phyloP scores from a whole-genome alignment of 768 basidiomycete genomes.

The Amanita subjunquillea region DNA sequence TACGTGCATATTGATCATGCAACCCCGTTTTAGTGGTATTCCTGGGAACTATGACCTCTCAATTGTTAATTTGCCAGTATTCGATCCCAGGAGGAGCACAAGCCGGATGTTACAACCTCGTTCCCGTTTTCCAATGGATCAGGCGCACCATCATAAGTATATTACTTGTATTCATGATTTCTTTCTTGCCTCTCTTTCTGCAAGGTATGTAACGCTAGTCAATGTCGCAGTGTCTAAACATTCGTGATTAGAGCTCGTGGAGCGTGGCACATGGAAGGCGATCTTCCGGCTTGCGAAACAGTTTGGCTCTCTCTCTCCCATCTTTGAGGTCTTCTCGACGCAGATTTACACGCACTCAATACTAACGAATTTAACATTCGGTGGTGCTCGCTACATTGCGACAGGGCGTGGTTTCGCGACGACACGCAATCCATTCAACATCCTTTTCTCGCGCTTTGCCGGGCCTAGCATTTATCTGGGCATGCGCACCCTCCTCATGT shows the following conservation, averaged over 20 bases:
- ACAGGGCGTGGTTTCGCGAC: conserved; percentile 99
- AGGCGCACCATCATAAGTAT: conserved; percentile 94
- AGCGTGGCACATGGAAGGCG: conserved; percentile 89
- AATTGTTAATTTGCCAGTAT: conserved; percentile 74
- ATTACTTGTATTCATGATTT: conserved; percentile 97
- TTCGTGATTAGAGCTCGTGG: conserved; percentile 65
- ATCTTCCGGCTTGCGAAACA: conserved; percentile 89
- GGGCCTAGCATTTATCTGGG: conserved; percentile 98
- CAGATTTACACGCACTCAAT: conserved; percentile 99
- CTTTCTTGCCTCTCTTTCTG: conserved; percentile 89
- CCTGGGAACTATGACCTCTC: conserved; percentile 84
- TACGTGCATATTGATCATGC: conserved; percentile 9
- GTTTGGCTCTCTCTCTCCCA: conserved; percentile 86
- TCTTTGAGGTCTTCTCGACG: conserved; percentile 97
- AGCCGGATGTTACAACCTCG: conserved; percentile 88
- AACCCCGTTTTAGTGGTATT: conserved; percentile 62
- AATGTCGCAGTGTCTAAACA: not conserved
- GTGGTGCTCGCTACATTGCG: conserved; percentile 97
- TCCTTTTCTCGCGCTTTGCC: conserved; percentile 95
- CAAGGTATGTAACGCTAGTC: conserved; percentile 53
- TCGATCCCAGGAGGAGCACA: conserved; percentile 69
- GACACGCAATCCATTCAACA: conserved; percentile 87
- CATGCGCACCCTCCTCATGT: conserved; percentile 83
- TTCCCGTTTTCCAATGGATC: conserved; percentile 93
- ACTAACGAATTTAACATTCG: conserved; percentile 92